Base-by-base conservation (phyloP, 2,329 filamentous ascomycete species). In the Tolypocladium album region DNA sequence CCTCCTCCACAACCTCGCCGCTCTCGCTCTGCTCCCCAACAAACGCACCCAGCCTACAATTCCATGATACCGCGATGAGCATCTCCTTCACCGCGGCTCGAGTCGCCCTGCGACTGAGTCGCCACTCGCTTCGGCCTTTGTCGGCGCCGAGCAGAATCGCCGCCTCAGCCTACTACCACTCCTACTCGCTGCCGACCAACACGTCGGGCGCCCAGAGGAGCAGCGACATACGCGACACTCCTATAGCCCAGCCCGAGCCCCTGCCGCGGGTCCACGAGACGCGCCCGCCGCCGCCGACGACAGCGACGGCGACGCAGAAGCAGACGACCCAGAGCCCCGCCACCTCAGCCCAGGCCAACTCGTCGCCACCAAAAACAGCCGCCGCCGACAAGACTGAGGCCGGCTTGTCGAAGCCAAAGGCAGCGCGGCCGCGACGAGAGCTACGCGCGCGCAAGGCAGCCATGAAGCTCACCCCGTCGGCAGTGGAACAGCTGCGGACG, bases 391-490 rank as follows among this genome's bases (percentile, higher is more conserved):
- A 92, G 36, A 43, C 57, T 5, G 59, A 34, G 71, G 72, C 74
- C 55, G 86, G 89, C 70, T 84, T 86, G 1, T 88, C 92, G 70
- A 87, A 85, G 69, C 76, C 84, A 40, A 85, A 84, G 68, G 76
- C 82, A 13, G 71, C 66, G 4, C 66, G 74, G 5, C 72, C 70
- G 27, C 69, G 74, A 55, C 62, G 73, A 3, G 74, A 72, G 68
- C 67, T 76, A 45, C 76, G 77, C 2, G 83, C 93, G 15, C 86
- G 92, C 60, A 97, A 97, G 78, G 92, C 94, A 0, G 91, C 93
- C 2, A 93, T 99, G 79, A 90, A 85, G 66, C 81, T 99, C 31
- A 92, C 92, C 0, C 83, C 89, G 0, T 78, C 86, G 1, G 94
- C 94, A 0, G 88, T 96, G 3, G 79, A 86, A 55, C 92, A 96